Evolutionary conservation across 306 rosid species (phyloP), one percentile per base, ranked within the genome.

Genomic region (Quercus rubra): DNA sequence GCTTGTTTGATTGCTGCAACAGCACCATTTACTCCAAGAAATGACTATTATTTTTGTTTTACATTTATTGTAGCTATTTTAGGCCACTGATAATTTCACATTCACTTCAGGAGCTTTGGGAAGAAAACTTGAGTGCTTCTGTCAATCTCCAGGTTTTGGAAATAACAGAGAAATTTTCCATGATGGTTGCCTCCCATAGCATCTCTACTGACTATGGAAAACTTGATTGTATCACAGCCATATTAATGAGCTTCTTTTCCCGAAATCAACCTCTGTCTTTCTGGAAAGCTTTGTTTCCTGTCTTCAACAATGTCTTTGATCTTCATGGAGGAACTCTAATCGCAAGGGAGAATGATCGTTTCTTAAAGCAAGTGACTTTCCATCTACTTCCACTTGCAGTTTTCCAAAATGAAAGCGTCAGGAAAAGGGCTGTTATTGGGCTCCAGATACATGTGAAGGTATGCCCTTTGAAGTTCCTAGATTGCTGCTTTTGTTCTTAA

Each of bases 331-430:
- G 89, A 76, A 91, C 89, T 81, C 83, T 95, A 82, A 95, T 95
- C 96, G 93, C 99, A 58, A 87, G 99, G 88, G 99, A 95, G 77
- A 95, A 95, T 82, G 99, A 95, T 77, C 99, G 98, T 54, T 95
- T 95, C 88, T 83, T 95, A 76, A 95, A 95, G 89, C 99, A 95
- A 95, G 94, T 91, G 66, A 95, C 93, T 75, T 92, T 95, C 85
- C 98, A 95, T 88, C 92, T 95, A 77, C 97, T 95, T 71, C 91
- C 96, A 73, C 97, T 95, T 84, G 95, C 94, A 28, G 98, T 95
- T 79, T 95, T 95, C 67, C 89, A 93, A 81, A 95, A 92, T 80
- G 99, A 92, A 84, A 92, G 86, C 77, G 86, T 92, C 78, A 89
- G 98, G 85, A 93, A 74, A 90, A 91, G 97, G 88, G 98, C 99